Evolutionary conservation across 2,329 filamentous ascomycete species (phyloP).

Genomic region (Zymoseptoria tritici): DNA sequence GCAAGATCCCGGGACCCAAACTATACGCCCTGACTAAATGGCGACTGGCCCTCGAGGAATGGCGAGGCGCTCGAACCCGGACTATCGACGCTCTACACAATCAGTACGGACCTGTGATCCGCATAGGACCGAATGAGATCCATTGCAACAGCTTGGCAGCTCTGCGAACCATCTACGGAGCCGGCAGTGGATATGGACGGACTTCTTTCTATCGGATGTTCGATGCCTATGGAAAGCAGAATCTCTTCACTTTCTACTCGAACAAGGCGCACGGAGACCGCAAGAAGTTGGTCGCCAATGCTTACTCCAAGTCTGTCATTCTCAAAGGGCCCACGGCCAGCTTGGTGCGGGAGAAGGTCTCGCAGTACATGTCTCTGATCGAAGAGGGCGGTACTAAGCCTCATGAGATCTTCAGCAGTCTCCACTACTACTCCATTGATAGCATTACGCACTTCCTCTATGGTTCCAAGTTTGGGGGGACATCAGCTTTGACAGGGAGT

Average conservation of each 20-base stretch:
- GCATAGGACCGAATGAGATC: slow-evolving; percentile 43
- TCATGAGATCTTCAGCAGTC: slow-evolving; percentile 41
- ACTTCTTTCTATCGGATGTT: slow-evolving; percentile 51
- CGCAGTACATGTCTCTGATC: slow-evolving; percentile 36
- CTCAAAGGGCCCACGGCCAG: slow-evolving; percentile 27
- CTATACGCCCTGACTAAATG: slow-evolving; percentile 38
- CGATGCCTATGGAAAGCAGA: slow-evolving; percentile 45
- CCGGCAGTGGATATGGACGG: slow-evolving; percentile 45
- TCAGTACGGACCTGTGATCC: slow-evolving; percentile 42
- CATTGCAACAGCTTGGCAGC: slow-evolving; percentile 40
- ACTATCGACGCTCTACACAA: slow-evolving; percentile 39
- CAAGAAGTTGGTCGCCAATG: slow-evolving; percentile 47
- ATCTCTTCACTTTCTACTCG: slow-evolving; percentile 46
- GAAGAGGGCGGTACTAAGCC: slow-evolving; percentile 24
- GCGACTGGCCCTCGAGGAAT: slow-evolving; percentile 42
- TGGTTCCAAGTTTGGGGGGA: slow-evolving; percentile 38
- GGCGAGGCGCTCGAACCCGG: slow-evolving; percentile 36
- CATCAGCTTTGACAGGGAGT: slow-evolving; percentile 36
- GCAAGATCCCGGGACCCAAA: slow-evolving; percentile 33
- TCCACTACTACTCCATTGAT: slow-evolving; percentile 50
- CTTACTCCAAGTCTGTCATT: slow-evolving; percentile 47
- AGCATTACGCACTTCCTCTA: slow-evolving; percentile 48
- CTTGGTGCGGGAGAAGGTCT: slow-evolving; percentile 36
- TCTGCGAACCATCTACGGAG: slow-evolving; percentile 48
- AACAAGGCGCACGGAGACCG: slow-evolving; percentile 40